Percentiles rank a stretch among this genome's conserved stretches.
Conservation (phyloP, 1,139 yeast species). For the Taphrina betulina region DNA sequence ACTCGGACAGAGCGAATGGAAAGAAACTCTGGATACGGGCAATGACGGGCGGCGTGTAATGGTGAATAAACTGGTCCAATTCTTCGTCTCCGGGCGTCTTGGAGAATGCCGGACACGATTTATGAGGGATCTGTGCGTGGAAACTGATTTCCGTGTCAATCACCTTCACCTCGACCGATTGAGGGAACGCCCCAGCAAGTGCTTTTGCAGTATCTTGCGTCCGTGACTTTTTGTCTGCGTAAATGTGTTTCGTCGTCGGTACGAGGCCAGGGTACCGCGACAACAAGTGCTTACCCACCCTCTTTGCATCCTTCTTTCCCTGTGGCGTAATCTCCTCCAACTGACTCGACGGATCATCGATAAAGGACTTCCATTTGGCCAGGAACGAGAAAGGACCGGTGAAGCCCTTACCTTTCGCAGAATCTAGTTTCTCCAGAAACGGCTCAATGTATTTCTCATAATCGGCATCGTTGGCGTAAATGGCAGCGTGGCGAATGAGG, state of each 20-base stretch:
- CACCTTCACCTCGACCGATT: constrained; percentile 6
- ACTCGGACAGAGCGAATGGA: constrained; percentile 6
- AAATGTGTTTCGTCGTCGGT: constrained; percentile 22
- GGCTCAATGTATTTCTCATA: constrained; percentile 29
- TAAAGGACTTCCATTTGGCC: constrained; percentile 20
- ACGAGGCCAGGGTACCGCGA: constrained; percentile 15
- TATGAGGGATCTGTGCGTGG: constrained; percentile 31
- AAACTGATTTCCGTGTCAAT: constrained; percentile 24
- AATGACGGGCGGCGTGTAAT: constrained; percentile 23
- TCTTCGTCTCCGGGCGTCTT: constrained; percentile 25
- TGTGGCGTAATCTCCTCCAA: constrained; percentile 28
- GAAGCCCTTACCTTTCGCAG: constrained; percentile 16
- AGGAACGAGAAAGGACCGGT: constrained; percentile 16
- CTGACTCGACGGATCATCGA: constrained; percentile 17
- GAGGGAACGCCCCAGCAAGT: constrained; percentile 23
- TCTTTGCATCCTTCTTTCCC: constrained; percentile 20
- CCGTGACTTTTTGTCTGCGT: constrained; percentile 26
- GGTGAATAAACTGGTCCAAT: constrained; percentile 16
- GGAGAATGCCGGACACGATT: constrained; percentile 26
- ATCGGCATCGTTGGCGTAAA: constrained; percentile 31
- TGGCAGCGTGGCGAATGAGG: constrained; percentile 28
- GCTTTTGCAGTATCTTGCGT: constrained; percentile 29
- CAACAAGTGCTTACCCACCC: constrained; percentile 25
- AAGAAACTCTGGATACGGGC: not conserved
- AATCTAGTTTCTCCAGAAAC: constrained; percentile 13